A percentile compares a stretch with the other conserved stretches of the same genome.
phyloP scores from a whole-genome alignment of 2,329 filamentous ascomycete genomes.

The Xylaria sp. region DNA sequence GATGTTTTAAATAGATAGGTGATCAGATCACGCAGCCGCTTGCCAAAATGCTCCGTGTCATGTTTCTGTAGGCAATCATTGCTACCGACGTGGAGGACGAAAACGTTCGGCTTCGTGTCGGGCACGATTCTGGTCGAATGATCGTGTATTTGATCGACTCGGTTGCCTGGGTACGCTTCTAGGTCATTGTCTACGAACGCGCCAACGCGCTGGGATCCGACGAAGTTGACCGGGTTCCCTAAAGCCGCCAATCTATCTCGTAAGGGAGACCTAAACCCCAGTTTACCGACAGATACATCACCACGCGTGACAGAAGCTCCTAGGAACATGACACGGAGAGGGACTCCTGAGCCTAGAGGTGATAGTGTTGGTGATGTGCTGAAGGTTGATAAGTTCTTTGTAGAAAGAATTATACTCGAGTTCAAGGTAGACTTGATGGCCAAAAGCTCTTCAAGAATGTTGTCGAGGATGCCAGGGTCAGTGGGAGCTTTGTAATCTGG shows the following conservation, averaged over 20 bases:
- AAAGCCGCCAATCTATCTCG: constrained; percentile 46
- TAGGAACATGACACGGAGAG: constrained; percentile 46
- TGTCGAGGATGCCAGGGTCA: neutral
- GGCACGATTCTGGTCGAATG: constrained; percentile 40
- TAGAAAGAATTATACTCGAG: neutral
- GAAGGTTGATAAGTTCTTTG: neutral
- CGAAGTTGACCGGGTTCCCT: constrained; percentile 45
- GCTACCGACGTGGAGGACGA: constrained; percentile 48
- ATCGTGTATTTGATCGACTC: constrained; percentile 45
- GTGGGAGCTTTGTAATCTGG: neutral
- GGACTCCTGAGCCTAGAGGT: constrained; percentile 36
- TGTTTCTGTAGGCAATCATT: constrained; percentile 48
- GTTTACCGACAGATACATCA: constrained; percentile 41
- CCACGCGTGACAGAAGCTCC: constrained; percentile 45
- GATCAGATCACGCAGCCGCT: constrained; percentile 41
- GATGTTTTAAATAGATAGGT: constrained; percentile 42
- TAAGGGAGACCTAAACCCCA: constrained; percentile 45
- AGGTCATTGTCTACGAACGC: constrained; percentile 47
- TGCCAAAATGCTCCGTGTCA: constrained; percentile 38
- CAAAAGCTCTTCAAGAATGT: neutral
- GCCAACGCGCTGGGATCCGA: constrained; percentile 46
- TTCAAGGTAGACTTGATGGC: neutral
- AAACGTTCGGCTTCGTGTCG: constrained; percentile 43
- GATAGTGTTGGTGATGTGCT: neutral
- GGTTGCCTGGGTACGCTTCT: constrained; percentile 45